These are phyloP conservation scores for Venturia aucupariae DNA, from an alignment of 2,329 filamentous ascomycete genomes.

Conservation along the genomic window DNA sequence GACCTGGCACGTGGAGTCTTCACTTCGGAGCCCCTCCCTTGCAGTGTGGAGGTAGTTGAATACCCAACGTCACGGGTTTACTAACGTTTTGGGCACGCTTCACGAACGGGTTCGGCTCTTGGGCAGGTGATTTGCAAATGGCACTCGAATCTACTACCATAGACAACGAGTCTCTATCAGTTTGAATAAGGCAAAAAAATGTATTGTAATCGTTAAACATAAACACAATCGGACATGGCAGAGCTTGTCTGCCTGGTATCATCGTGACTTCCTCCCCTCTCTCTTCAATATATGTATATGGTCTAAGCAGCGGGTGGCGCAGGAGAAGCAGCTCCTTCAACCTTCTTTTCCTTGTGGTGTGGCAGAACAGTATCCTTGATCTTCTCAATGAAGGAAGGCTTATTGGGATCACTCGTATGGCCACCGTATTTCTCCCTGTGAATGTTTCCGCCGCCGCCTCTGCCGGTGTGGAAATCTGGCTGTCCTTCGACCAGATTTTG, in stretches of 20 bases:
- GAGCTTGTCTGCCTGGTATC: constrained; percentile 3
- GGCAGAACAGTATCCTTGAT: constrained; percentile 30
- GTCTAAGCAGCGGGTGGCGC: not conserved
- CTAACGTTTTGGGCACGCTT: no score
- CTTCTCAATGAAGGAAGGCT: constrained; percentile 33
- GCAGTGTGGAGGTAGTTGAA: no score
- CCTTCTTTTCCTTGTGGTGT: constrained; percentile 10
- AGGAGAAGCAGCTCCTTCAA: not conserved
- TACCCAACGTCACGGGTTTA: no score
- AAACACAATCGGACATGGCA: not conserved
- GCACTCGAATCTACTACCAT: no score
- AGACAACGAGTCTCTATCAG: no score
- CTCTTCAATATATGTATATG: not conserved
- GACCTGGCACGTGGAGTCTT: no score
- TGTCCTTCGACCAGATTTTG: constrained; percentile 30
- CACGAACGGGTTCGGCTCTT: no score
- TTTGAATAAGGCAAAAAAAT: not conserved
- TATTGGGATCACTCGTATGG: constrained; percentile 30
- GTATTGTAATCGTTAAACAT: not conserved
- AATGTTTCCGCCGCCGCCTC: constrained; percentile 39
- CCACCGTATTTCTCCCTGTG: constrained; percentile 40
- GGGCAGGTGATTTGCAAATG: no score
- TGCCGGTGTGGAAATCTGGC: constrained; percentile 40
- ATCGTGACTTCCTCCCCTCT: not conserved
- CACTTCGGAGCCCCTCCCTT: no score